Evolutionary conservation across 495 filamentous ascomycete species (phyloP), one percentile per base, ranked within the genome.

Genomic region (Talaromyces borbonicus): DNA sequence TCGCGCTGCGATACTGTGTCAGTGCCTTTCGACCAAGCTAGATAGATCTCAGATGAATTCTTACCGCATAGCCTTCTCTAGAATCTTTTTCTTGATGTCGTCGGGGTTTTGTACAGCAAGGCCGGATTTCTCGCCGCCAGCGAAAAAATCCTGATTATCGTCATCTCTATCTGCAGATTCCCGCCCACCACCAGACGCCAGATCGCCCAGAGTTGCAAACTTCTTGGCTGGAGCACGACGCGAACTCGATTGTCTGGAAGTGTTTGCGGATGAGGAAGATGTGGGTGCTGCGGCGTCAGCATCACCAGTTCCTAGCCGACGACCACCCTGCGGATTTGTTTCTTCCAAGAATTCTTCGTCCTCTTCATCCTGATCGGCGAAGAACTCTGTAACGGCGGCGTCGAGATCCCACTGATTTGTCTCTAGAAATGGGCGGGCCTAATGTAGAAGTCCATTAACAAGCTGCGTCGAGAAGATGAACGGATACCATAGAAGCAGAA

Each of bases 81-180:
- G 66, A 44, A 97, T 87, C 59, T 92, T 79, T 58, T 77, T 78
- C 54, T 78, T 77, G 12, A 82, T 66, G 48, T 83, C 84, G 42
- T 76, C 70, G 0, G 92, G 92, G 58, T 97, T 90, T 59, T 96
- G 87, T 44, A 98, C 89, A 2, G 92, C 93, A 23, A 97, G 66
- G 5, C 90, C 93, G 18, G 90, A 95, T 67, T 98, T 98, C 69
- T 95, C 92, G 36, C 92, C 92, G 42, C 92, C 92, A 6, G 92
- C 84, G 60, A 93, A 98, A 39, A 95, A 74, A 59, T 96, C 87
- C 46, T 87, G 78, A 5, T 82, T 78, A 26, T 73, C 69, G 19
- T 79, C 67, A 4, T 76, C 75, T 25, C 81, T 77, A 4, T 81
- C 75, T 14, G 79, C 75, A 22, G 80, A 74, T 4, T 74, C 74